phyloP scores from a whole-genome alignment of 148 eudicot species.

The Vaccinium corymbosum region DNA sequence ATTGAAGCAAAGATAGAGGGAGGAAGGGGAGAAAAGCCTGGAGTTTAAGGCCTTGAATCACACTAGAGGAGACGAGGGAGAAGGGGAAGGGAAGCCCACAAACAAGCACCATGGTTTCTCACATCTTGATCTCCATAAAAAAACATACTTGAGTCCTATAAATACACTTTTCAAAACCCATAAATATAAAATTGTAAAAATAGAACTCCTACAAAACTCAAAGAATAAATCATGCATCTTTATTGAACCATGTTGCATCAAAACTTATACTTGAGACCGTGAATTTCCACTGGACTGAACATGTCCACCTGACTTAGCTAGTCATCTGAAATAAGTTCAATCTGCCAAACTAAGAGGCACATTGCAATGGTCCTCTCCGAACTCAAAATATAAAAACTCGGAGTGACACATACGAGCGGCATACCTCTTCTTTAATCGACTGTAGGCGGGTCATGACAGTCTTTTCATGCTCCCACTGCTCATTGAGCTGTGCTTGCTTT shows the following conservation, averaged over 20 bases:
- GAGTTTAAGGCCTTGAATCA: background rate
- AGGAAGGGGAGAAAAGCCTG: background rate
- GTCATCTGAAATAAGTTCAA: background rate
- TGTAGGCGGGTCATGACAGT: constrained; percentile 83
- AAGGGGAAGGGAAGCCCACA: background rate
- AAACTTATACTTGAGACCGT: background rate
- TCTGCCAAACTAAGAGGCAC: background rate
- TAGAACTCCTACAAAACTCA: background rate
- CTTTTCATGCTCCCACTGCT: constrained; percentile 98
- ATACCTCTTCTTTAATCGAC: constrained; percentile 96
- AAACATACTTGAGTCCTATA: background rate
- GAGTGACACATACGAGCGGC: background rate
- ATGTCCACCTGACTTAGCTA: background rate
- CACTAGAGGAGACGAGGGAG: background rate
- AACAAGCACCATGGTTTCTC: background rate
- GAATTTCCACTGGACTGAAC: background rate
- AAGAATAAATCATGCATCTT: background rate
- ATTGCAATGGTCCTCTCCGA: background rate
- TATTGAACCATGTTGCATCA: background rate
- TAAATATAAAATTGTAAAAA: background rate
- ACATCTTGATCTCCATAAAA: background rate
- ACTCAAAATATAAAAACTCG: background rate
- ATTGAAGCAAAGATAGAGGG: background rate
- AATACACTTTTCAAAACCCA: background rate
- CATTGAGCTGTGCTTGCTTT: constrained; percentile 69